A percentile compares a stretch with the other conserved stretches of the same genome.
Evolutionary conservation across 306 rosid genomes (phyloP).

Genomic region (Sicyos baderoa): DNA sequence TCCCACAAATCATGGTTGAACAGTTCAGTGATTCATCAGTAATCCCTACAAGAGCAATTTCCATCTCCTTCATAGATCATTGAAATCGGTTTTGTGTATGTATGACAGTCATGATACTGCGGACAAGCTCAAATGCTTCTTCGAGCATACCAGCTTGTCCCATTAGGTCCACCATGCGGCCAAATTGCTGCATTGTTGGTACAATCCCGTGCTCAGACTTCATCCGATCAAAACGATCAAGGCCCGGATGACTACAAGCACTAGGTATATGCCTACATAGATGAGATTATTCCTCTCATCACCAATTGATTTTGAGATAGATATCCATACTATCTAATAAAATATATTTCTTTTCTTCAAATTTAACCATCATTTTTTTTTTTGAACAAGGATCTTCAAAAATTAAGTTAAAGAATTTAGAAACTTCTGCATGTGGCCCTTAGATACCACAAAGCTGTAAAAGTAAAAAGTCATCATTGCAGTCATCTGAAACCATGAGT

Average conservation of each 20-base stretch:
- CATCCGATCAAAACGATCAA: conserved; percentile 45
- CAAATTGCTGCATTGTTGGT: conserved; percentile 62
- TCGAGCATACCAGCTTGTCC: neutral
- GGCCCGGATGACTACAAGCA: conserved; percentile 72
- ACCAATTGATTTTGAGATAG: too few species aligned
- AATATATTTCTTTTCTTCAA: too few species aligned
- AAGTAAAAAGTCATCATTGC: too few species aligned
- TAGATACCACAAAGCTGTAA: too few species aligned
- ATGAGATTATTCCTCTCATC: too few species aligned
- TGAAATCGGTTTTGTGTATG: conserved; percentile 62
- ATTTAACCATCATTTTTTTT: too few species aligned
- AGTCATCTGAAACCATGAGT: too few species aligned
- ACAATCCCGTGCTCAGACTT: conserved; percentile 44
- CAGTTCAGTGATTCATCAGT: conserved; percentile 41
- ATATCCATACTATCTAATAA: too few species aligned
- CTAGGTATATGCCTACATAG: conserved; percentile 49
- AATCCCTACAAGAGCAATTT: conserved; percentile 64
- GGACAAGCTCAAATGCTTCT: conserved; percentile 55
- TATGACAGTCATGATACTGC: conserved; percentile 62
- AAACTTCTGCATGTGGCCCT: too few species aligned
- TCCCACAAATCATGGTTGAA: conserved; percentile 10
- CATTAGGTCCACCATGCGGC: conserved; percentile 78
- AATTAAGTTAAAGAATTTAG: too few species aligned
- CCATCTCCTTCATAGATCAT: conserved; percentile 44
- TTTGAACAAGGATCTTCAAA: too few species aligned